phyloP scores from a whole-genome alignment of 108 stramenopile genomes.

The Halocafeteria seosinensis region DNA sequence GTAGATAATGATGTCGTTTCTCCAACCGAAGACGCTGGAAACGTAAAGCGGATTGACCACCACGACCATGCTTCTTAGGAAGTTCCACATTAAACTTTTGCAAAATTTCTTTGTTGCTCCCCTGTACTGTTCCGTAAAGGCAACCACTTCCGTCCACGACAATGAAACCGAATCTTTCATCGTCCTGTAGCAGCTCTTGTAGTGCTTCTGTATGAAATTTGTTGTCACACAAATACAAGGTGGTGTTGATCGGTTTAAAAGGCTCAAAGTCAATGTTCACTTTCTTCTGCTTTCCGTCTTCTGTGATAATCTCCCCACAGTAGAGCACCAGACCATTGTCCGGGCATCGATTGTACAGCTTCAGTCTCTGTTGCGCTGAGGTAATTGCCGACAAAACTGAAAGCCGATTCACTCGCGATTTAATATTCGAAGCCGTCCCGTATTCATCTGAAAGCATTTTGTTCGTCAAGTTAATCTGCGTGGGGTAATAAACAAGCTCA shows the following conservation, averaged over 20 bases:
- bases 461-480: slow-evolving; percentile 33
- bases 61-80: slow-evolving; percentile 92
- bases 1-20: slow-evolving; percentile 96
- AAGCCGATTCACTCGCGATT: slow-evolving; percentile 83
- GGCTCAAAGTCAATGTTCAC: slow-evolving; percentile 94
- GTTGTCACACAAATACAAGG: slow-evolving; percentile 95
- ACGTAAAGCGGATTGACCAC: slow-evolving; percentile 96
- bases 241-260: slow-evolving; percentile 97
- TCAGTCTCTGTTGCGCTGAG: slow-evolving; percentile 89
- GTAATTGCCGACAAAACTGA: slow-evolving; percentile 93
- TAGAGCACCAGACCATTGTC: slow-evolving; percentile 89
- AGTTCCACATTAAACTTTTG: slow-evolving; percentile 96
- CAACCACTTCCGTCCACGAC: slow-evolving; percentile 98
- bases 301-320: slow-evolving; percentile 91
- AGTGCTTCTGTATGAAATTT: slow-evolving; percentile 93
- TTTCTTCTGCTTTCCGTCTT: slow-evolving; percentile 92
- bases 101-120: slow-evolving; percentile 71
- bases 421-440: slow-evolving; percentile 96
- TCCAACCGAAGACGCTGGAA: slow-evolving; percentile 94
- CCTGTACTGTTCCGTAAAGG: slow-evolving; percentile 81
- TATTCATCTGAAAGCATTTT: slow-evolving; percentile 97
- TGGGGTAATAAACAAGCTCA: not conserved
- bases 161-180: slow-evolving; percentile 91
- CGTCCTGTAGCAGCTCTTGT: slow-evolving; percentile 88
- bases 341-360: slow-evolving; percentile 83